Evolutionary conservation across 108 stramenopile genomes (phyloP), one percentile per base, ranked within the genome.

Genomic region (Pseudonitzschia delicatissima): DNA sequence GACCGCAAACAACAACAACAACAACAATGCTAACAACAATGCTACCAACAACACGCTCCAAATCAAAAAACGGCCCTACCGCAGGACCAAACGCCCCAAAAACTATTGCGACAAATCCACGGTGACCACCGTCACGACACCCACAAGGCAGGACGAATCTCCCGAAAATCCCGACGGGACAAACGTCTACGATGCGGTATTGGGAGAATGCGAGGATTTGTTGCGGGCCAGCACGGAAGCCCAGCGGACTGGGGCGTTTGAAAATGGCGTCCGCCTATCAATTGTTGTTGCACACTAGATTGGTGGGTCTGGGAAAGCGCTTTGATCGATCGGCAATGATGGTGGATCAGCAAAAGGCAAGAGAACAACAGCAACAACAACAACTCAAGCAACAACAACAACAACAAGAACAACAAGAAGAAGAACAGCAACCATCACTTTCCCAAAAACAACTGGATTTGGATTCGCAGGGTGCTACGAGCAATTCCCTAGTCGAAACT

Each of bases 261-360:
- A 82, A 88, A 51, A 82, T 85, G 81, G 72, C 89, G 9, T 76
- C 77, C 21, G 74, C 85, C 33, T 91, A 85, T 66, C 78, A 82
- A 45, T 45, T 90, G 18, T 66, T 94, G 57, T 58, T 89, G 37
- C 93, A 94, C 60, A 79, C 87, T 5, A 74, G 93, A 18, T 73
- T 94, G 36, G 83, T 94, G 0, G 90, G 90, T 13, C 45, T 94
- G 53, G 93, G 93, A 7, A 84, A 89, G 49, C 67, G 87, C 7
- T 86, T 94, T 68, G 93, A 94, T 77, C 71, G 85, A 34, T 72
- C 77, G 6, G 57, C 27, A 34, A 51, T 50, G 65, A 53, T 9
- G 23, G 27, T 33, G 8, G 59, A 50, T 15, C 20, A 67, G 25
- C 36, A 34, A 50, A 62, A 35, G 40, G 31, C 44, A n/a, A 66